Evolutionary conservation across 768 basidiomycete genomes (phyloP).

Genomic region (Suillus occidentalis): DNA sequence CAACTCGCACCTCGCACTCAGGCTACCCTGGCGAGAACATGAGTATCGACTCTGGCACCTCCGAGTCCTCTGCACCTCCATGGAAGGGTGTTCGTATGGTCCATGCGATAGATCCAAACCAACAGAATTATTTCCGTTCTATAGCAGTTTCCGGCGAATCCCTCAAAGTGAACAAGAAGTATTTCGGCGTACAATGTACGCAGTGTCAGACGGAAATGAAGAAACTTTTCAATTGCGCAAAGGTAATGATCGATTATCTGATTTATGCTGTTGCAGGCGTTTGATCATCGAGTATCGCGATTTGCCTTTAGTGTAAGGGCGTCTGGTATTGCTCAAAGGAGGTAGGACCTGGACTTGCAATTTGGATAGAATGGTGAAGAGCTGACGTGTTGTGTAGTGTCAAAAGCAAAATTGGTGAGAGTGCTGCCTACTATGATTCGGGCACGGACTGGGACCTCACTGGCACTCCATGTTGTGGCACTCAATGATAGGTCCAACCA

Average conservation of each 20-base stretch:
- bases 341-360: not conserved
- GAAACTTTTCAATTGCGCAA: slow-evolving; percentile 15
- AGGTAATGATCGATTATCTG: not conserved
- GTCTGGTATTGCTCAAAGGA: slow-evolving; percentile 23
- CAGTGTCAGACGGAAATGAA: slow-evolving; percentile 10
- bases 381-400: slow-evolving; percentile 4
- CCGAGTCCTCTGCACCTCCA: not conserved
- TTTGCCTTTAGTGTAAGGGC: slow-evolving; percentile 14
- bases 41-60: not conserved
- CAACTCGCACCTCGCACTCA: not conserved
- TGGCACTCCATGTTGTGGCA: not conserved
- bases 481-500: slow-evolving; percentile 13
- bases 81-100: not conserved
- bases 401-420: slow-evolving; percentile 20
- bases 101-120: not conserved
- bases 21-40: not conserved
- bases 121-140: not conserved
- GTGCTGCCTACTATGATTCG: not conserved
- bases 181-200: slow-evolving; percentile 9
- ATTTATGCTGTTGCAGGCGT: not conserved
- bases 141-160: not conserved
- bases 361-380: not conserved
- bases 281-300: not conserved
- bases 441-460: not conserved
- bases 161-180: not conserved